A percentile compares a stretch with the other conserved stretches of the same genome.
These are phyloP conservation scores for Clonostachys chloroleuca DNA, from an alignment of 2,329 filamentous ascomycete species.

Conservation along the genomic window DNA sequence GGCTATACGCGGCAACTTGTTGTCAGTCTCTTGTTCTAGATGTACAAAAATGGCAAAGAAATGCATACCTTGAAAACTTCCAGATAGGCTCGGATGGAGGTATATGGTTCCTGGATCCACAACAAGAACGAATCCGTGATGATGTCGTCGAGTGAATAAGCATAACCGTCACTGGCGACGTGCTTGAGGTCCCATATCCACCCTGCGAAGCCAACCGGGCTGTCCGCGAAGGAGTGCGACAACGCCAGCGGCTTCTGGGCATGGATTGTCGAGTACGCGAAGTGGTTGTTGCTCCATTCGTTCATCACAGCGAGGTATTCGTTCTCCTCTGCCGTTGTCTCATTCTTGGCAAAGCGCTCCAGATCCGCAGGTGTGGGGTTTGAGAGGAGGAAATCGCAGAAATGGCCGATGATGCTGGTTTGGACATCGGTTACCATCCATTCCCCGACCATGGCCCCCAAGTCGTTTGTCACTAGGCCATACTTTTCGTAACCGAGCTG, in stretches of 20 bases:
- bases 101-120: constrained; percentile 1
- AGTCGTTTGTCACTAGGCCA: constrained; percentile 3
- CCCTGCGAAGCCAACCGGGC: constrained; percentile 2
- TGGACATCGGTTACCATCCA: background rate
- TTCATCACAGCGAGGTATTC: background rate
- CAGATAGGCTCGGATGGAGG: constrained; percentile 2
- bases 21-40: too few relatives aligned
- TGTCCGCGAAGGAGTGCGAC: constrained; percentile 1
- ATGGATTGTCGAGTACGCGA: background rate
- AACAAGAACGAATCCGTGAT: constrained; percentile 1
- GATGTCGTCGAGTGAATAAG: constrained; percentile 1
- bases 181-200: constrained; percentile 4
- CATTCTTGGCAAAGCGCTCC: constrained; percentile 1
- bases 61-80: constrained; percentile 2
- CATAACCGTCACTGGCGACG: constrained; percentile 2
- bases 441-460: constrained; percentile 1
- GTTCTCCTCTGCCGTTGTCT: constrained; percentile 1
- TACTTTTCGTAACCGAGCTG: constrained; percentile 3
- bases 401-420: constrained; percentile 15
- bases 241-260: constrained; percentile 1
- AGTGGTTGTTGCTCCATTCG: background rate
- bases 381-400: constrained; percentile 16
- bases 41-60: too few relatives aligned
- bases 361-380: background rate
- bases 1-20: too few relatives aligned